Conservation (phyloP, 495 filamentous ascomycete genomes). For the Penicillium chermesinum region DNA sequence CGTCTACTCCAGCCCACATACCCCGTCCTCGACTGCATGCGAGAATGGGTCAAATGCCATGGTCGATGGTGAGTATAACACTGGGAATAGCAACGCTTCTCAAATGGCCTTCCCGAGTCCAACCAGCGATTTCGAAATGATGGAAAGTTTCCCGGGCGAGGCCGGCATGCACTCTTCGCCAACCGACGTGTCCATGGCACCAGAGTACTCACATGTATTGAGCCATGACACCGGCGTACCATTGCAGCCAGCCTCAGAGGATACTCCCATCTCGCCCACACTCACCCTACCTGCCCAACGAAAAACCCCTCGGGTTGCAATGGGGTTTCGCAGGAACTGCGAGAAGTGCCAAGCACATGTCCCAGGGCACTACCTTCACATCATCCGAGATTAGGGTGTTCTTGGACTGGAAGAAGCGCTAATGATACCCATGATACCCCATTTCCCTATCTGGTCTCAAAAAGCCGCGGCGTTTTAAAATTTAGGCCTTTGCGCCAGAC, state of each 20-base stretch:
- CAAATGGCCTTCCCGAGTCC: conserved; percentile 56
- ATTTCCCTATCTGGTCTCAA: no score
- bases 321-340: conserved; percentile 83
- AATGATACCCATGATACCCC: background rate
- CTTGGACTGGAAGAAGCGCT: no score
- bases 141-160: conserved; percentile 11
- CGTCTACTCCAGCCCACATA: no score
- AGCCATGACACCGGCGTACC: background rate
- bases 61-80: conserved; percentile 3
- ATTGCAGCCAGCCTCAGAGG: background rate
- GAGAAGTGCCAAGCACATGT: conserved; percentile 76
- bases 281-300: background rate
- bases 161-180: conserved; percentile 9
- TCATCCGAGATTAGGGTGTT: conserved; percentile 52
- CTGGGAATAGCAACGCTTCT: background rate
- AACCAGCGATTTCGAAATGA: conserved; percentile 60
- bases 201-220: background rate
- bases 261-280: background rate
- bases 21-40: no score
- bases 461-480: no score
- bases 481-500: background rate
- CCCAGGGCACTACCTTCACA: conserved; percentile 85
- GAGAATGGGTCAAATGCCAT: background rate
- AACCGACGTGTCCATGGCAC: background rate
- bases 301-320: conserved; percentile 65